A percentile compares a stretch with the other conserved stretches of the same genome.
Evolutionary conservation across 139 green algal species (phyloP).

Genomic region (Parachlorella kessleri): DNA sequence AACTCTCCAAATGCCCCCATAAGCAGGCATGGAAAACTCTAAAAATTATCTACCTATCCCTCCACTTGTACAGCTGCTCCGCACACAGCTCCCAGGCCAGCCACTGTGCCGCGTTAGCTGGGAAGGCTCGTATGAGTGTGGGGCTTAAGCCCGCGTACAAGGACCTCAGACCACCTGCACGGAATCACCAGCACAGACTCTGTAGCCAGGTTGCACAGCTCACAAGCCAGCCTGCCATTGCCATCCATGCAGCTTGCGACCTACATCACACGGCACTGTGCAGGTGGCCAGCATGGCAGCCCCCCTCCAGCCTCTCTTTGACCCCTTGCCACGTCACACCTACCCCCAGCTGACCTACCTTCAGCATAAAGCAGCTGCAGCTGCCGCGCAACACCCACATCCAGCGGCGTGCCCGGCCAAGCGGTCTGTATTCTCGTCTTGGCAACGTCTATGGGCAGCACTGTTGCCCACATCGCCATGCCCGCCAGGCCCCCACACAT

Average conservation of each 20-base stretch:
- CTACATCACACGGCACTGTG: too few relatives aligned
- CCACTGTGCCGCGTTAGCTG: conserved; percentile 85
- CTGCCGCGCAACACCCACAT: conserved; percentile 56
- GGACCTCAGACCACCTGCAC: conserved; percentile 44
- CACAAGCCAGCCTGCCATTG: too few relatives aligned
- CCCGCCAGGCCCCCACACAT: conserved; percentile 70
- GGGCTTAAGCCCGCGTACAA: conserved; percentile 70
- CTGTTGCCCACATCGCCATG: conserved; percentile 47
- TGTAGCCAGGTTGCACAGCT: too few relatives aligned
- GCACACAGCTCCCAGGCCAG: conserved; percentile 62
- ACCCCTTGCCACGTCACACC: background rate
- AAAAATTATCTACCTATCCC: too few relatives aligned
- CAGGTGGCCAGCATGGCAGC: too few relatives aligned
- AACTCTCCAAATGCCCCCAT: too few relatives aligned
- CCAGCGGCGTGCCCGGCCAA: conserved; percentile 49
- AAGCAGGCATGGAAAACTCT: too few relatives aligned
- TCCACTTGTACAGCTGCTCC: conserved; percentile 11
- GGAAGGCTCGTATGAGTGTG: conserved; percentile 74
- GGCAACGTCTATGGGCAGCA: conserved; percentile 80
- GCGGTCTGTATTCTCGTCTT: conserved; percentile 85
- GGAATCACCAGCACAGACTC: background rate
- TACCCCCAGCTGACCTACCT: conserved; percentile 1
- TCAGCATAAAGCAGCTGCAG: conserved; percentile 49
- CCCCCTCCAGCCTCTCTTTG: background rate
- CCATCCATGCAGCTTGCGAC: too few relatives aligned